Evolutionary conservation across 1,284 basidiomycete species (phyloP), one percentile per base, ranked within the genome.

Genomic region (Rhodotorula sp.): DNA sequence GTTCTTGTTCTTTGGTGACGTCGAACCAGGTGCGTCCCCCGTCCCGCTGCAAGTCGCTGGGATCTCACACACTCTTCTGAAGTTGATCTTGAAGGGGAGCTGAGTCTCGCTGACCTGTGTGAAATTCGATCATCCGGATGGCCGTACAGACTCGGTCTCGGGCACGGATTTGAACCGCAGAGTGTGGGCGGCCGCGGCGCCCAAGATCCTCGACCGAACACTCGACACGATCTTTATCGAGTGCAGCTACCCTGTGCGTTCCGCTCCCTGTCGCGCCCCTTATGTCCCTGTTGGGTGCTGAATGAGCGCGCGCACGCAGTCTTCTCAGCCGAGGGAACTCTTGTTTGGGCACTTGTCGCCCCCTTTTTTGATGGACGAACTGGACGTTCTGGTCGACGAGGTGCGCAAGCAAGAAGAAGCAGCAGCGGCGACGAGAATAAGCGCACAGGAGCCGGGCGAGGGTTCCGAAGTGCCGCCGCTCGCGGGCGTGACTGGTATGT

Each of bases 271-370:
- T 31, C 19, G 5, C 21, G 21, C 23, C 21, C 1, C 23, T 21
- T 38, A 28, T 18, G 8, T 21, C 5, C 31, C 2, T 2, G 19
- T 43, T 10, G 38, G 38, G 38, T 43, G 38, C 23, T 56, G 12
- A 15, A 16, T 15, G 12, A 16, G 0, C 38, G 26, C 19, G n/a
- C 23, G 12, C 26, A 19, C n/a, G 19, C 63, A 78, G 21, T 83
- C 85, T 2, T 88, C 87, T 0, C 84, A 91, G 65, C 81, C 83
- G 15, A 84, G 87, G 71, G 84, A 86, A 52, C 78, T 82, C 61
- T 82, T 93, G 18, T 92, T 85, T 79, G 92, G 91, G 0, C 92
- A 93, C 74, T 84, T 93, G 18, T 88, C 84, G 48, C 90, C 91
- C 0, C 86, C 86, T 34, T 88, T 91, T 78, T 83, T 93, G 56